phyloP scores from a whole-genome alignment of 192 early-diverging fungal genomes.

The Linnemannia hyalina region DNA sequence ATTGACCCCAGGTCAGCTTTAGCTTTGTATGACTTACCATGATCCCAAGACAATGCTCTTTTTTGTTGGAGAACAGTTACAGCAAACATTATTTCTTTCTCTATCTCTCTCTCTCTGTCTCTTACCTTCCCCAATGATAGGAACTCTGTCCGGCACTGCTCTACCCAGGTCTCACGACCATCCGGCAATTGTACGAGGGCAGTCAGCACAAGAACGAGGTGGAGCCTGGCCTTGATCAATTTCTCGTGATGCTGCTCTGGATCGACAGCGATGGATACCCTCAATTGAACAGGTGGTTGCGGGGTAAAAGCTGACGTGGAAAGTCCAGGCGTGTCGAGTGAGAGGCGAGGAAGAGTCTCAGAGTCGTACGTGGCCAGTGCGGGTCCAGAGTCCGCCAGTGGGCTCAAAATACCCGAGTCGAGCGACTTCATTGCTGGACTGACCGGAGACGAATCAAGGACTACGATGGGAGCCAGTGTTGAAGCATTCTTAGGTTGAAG shows the following conservation, averaged over 20 bases:
- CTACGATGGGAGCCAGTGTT: conserved; percentile 32
- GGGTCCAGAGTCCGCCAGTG: conserved; percentile 2
- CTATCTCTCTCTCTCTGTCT: not conserved
- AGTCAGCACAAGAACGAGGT: conserved; percentile 41
- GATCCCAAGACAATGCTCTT: not conserved
- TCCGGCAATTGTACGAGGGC: conserved; percentile 26
- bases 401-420: conserved; percentile 17
- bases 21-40: not conserved
- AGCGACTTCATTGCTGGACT: not conserved
- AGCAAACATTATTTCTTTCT: too few relatives aligned
- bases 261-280: conserved; percentile 41
- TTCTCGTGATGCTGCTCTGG: conserved; percentile 32
- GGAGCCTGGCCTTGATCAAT: conserved; percentile 25
- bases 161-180: conserved; percentile 32
- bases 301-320: too few relatives aligned
- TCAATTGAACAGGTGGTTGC: conserved; percentile 22
- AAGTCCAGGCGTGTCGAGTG: not conserved
- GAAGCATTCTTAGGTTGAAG: conserved; percentile 25
- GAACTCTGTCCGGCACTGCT: conserved; percentile 47
- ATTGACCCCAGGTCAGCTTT: not conserved
- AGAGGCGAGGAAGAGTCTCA: not conserved
- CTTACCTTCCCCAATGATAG: conserved; percentile 36
- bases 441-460: conserved; percentile 4
- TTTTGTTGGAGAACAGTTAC: not conserved
- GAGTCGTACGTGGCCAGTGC: not conserved